These are phyloP conservation scores for Tolypocladium pustulatum DNA, from an alignment of 2,329 filamentous ascomycete genomes.

Conservation along the genomic window DNA sequence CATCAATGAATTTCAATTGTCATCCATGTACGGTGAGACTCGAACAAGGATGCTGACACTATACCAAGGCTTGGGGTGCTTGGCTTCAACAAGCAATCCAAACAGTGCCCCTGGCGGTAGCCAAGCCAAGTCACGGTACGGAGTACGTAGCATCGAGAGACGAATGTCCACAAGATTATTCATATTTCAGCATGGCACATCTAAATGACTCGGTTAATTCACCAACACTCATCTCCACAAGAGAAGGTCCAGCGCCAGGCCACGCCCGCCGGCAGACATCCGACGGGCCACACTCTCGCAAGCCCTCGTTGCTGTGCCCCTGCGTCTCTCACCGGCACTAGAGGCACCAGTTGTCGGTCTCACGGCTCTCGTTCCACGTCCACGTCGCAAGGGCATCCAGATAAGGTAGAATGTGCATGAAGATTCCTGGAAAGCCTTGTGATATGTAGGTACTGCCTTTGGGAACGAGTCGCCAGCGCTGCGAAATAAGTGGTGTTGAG, in stretches of 20 bases:
- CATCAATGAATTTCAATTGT: no score
- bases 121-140: not conserved
- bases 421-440: not conserved
- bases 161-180: not conserved
- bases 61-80: not conserved
- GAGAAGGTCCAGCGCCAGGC: constrained; percentile 3
- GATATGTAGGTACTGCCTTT: not conserved
- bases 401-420: no score
- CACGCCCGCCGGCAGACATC: not conserved
- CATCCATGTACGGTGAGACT: no score
- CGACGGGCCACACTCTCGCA: not conserved
- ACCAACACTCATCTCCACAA: not conserved
- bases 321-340: no score
- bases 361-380: no score
- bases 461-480: not conserved
- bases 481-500: not conserved
- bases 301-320: no score
- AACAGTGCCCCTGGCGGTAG: not conserved
- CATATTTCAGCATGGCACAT: not conserved
- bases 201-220: not conserved
- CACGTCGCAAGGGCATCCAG: no score
- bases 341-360: no score
- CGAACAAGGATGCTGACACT: not conserved
- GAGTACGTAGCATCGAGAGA: not conserved
- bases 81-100: not conserved